Conservation (phyloP, 1,284 basidiomycete genomes). For the Pisolithus thermaeus region DNA sequence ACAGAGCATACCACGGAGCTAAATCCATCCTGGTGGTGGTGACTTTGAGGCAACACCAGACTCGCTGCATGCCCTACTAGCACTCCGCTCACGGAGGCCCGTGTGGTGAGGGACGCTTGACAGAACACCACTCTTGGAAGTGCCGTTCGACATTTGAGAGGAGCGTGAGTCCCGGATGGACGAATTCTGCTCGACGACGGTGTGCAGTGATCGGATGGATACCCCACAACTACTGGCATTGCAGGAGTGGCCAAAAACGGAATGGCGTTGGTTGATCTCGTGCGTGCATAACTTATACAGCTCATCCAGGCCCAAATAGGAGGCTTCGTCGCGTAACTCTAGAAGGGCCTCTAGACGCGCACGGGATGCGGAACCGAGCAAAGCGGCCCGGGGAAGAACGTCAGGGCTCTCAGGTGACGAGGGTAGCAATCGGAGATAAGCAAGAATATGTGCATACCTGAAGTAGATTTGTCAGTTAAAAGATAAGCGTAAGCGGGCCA, state of each 20-base stretch:
- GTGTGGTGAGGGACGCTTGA: slow-evolving; percentile 24
- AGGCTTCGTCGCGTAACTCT: slow-evolving; percentile 69
- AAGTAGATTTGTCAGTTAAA: slow-evolving; percentile 5
- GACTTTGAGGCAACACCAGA: slow-evolving; percentile 20
- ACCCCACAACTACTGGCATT: slow-evolving; percentile 30
- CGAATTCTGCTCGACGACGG: slow-evolving; percentile 36
- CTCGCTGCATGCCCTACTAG: slow-evolving; percentile 15
- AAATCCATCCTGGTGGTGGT: slow-evolving; percentile 46
- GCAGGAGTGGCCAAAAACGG: neutral
- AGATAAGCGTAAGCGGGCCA: neutral
- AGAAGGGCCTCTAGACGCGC: slow-evolving; percentile 57
- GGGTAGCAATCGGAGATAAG: slow-evolving; percentile 58
- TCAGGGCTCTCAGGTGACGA: slow-evolving; percentile 42
- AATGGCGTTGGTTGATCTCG: slow-evolving; percentile 51
- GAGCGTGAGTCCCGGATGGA: slow-evolving; percentile 9
- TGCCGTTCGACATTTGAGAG: slow-evolving; percentile 1
- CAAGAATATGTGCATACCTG: slow-evolving; percentile 64
- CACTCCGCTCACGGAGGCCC: slow-evolving; percentile 22
- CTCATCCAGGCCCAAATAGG: slow-evolving; percentile 58
- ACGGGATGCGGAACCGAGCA: slow-evolving; percentile 41
- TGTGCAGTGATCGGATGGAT: slow-evolving; percentile 44
- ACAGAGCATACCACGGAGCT: slow-evolving; percentile 1
- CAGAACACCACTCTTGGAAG: neutral
- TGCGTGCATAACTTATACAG: slow-evolving; percentile 58
- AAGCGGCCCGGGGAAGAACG: slow-evolving; percentile 53